Base-by-base conservation (phyloP, 2,329 filamentous ascomycete species). In the Aspergillus niger region DNA sequence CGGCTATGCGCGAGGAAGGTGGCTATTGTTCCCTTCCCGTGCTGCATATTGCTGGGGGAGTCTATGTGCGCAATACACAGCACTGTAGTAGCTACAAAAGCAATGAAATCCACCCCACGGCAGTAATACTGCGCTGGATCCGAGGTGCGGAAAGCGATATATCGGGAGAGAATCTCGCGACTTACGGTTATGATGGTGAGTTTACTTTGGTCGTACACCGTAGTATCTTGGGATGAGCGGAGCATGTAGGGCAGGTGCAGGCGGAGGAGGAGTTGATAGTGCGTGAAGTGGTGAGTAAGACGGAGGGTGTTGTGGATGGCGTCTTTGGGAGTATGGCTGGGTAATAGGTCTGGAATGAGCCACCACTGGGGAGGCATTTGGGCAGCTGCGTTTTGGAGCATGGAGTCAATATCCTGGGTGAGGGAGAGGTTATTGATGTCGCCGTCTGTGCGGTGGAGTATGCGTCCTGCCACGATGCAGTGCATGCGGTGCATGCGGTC, bases 201-300 rank as follows among this genome's bases (percentile, higher is more conserved):
- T 58, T 80, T 83, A 64, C 80, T 83, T 65, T 82, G 81, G 20
- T 82, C 78, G 57, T 80, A 79, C 15, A 2, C 76, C 75, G 6
- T 57, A 54, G 15, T 0, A 0, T 73, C 70, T 5, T 59, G 55
- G 3, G 71, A 68, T 6, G 72, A 61, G 24, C 76, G 77, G 10
- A 86, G 76, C 71, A 86, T 81, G 30, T 83, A 85, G 0, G 84
- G 85, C 1, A 86, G 75, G 61, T 87, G 84, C 0, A 86, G 76
- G 8, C 83, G 76, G 36, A 83, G 78, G 7, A 85, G 71, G 3
- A 86, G 75, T 36, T 81, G 78, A 64, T 81, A 80, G 62, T 86
- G 81, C 2, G 79, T 76, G 49, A 86, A 76, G 59, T 86, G 84
- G 6, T 80, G 69, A 66, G 82, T 79, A 6, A 81, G 64, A 5